Evolutionary conservation across 169 alveolate genomes (phyloP).

Genomic region (Eimeria maxima): DNA sequence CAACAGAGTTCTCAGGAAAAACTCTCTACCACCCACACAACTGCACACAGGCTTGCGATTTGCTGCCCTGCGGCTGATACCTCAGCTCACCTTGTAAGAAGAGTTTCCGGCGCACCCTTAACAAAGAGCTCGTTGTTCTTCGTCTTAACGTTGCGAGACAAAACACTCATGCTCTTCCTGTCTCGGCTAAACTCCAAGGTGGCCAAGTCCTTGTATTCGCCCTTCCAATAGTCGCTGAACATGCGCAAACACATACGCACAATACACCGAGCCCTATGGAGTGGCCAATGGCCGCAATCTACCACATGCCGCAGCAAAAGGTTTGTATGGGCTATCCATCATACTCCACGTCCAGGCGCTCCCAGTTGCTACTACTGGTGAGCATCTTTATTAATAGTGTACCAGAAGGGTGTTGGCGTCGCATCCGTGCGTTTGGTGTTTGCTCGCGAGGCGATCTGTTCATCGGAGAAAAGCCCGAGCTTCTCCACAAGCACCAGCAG

Average conservation of each 20-base stretch:
- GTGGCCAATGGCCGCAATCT: neutral
- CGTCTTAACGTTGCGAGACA: slow-evolving; percentile 70
- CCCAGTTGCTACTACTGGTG: neutral
- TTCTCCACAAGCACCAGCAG: slow-evolving; percentile 81
- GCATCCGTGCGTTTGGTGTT: slow-evolving; percentile 63
- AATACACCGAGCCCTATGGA: neutral
- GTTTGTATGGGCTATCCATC: neutral
- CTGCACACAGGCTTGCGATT: slow-evolving; percentile 84
- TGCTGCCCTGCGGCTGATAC: neutral
- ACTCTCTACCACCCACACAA: neutral
- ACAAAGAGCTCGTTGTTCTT: slow-evolving; percentile 90
- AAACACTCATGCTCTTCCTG: slow-evolving; percentile 98
- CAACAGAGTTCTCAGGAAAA: neutral
- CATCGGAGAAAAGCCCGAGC: slow-evolving; percentile 13
- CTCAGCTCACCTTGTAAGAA: slow-evolving; percentile 90
- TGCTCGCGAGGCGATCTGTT: slow-evolving; percentile 90
- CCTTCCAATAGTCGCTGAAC: slow-evolving; percentile 82
- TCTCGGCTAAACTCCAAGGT: slow-evolving; percentile 98
- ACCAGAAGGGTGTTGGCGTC: slow-evolving; percentile 80
- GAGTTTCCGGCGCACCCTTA: slow-evolving; percentile 99
- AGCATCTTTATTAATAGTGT: neutral
- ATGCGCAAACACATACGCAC: neutral
- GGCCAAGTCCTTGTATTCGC: slow-evolving; percentile 90
- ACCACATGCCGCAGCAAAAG: neutral
- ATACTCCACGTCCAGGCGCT: neutral